These are phyloP conservation scores for Chenopodium berlandieri DNA, from an alignment of 148 eudicot genomes.

Conservation along the genomic window DNA sequence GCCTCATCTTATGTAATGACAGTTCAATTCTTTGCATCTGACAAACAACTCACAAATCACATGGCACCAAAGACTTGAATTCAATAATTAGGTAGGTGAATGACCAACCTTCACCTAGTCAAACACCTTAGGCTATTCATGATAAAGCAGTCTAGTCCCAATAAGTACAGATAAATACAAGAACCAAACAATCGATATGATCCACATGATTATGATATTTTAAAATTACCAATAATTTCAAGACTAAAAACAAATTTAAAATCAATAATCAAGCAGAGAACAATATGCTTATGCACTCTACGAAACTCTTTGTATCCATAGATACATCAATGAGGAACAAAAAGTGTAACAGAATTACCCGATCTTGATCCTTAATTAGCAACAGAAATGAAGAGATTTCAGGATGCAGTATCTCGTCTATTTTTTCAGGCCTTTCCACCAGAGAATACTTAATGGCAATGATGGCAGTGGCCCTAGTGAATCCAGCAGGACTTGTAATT, in stretches of 20 bases:
- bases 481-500: slow-evolving; percentile 72
- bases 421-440: slow-evolving; percentile 93
- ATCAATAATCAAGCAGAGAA: slow-evolving; percentile 2
- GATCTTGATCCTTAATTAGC: slow-evolving; percentile 90
- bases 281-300: not conserved
- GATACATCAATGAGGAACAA: not conserved
- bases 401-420: slow-evolving; percentile 79
- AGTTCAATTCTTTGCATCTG: not conserved
- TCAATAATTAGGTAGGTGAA: too few relatives aligned
- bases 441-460: slow-evolving; percentile 89
- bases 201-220: not conserved
- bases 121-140: not conserved
- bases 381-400: slow-evolving; percentile 90
- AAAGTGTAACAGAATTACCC: slow-evolving; percentile 45
- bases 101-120: not conserved
- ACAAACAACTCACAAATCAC: not conserved
- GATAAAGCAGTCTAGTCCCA: not conserved
- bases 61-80: not conserved
- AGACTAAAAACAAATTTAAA: not conserved
- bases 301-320: not conserved
- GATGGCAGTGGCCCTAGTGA: slow-evolving; percentile 90
- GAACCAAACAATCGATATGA: not conserved
- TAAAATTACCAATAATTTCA: not conserved
- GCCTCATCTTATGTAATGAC: not conserved
- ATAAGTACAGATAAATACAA: not conserved